Conservation (phyloP, 352 stramenopile genomes). For the Phytopythium oedochilum region DNA sequence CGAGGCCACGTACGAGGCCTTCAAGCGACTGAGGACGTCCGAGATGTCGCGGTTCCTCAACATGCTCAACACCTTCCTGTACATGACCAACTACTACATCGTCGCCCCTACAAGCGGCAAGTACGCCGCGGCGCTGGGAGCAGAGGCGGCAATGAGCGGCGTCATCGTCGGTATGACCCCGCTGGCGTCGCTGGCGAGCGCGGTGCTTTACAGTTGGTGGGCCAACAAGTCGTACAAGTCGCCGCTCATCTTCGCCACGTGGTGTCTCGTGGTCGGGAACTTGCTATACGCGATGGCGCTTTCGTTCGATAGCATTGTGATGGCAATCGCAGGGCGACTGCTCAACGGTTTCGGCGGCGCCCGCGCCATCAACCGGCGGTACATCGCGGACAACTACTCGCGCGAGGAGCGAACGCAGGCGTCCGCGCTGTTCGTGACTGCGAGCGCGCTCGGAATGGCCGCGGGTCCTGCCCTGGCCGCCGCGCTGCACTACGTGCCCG, state of each 20-base stretch:
- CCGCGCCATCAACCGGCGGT: conserved; percentile 88
- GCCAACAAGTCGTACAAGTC: conserved; percentile 88
- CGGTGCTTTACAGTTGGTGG: conserved; percentile 94
- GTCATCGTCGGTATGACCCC: conserved; percentile 97
- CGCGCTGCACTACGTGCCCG: conserved; percentile 61
- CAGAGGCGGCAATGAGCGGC: conserved; percentile 84
- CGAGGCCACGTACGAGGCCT: conserved; percentile 53
- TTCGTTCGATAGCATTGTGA: conserved; percentile 72
- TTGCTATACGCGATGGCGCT: conserved; percentile 83
- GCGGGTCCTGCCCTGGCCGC: conserved; percentile 81
- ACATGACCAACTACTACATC: conserved; percentile 99
- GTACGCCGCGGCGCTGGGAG: conserved; percentile 89
- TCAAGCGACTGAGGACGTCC: conserved; percentile 41
- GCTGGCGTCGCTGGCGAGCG: conserved; percentile 91
- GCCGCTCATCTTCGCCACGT: conserved; percentile 80
- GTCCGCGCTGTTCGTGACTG: conserved; percentile 91
- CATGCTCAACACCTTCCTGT: conserved; percentile 94
- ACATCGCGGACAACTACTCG: conserved; percentile 87
- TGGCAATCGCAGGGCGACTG: conserved; percentile 89
- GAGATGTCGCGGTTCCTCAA: conserved; percentile 88
- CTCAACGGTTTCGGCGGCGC: conserved; percentile 92
- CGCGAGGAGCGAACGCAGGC: conserved; percentile 88
- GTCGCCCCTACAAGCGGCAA: conserved; percentile 92
- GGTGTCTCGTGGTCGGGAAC: conserved; percentile 85
- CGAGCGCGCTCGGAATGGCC: conserved; percentile 90